Evolutionary conservation across 164 flowering plant genomes (phyloP), one percentile per base, ranked within the genome.

Genomic region (Chimonanthus salicifolius): DNA sequence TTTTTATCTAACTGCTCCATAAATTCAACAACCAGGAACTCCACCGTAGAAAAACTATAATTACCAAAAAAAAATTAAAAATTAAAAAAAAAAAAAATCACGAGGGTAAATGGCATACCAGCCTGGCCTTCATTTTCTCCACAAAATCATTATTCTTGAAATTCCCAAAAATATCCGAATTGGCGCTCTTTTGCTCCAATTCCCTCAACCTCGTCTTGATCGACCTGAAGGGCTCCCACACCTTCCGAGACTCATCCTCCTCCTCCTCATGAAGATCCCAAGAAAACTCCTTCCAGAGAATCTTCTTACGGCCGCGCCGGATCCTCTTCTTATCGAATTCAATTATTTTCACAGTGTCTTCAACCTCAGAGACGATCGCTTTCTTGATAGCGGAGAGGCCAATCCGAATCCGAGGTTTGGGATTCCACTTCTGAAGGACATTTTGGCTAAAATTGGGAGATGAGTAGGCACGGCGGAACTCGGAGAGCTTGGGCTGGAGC

Each of bases 61-160:
- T 33, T 1, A 33, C 33, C 33, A 33, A 33, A 33, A 33, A n/a
- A n/a, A n/a, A n/a, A n/a, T n/a, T n/a, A n/a, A n/a, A n/a, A n/a
- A n/a, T n/a, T n/a, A n/a, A n/a, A n/a, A n/a, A n/a, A n/a, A n/a
- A 33, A 33, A 33, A 33, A 33, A 33, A 33, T 33, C 33, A 33
- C 33, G 33, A 33, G 33, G 33, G 33, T 33, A 33, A 33, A 33
- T 33, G 33, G 33, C 91, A 71, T 88, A 95, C 99, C 96, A 88
- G 76, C 68, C 97, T 86, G 1, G 92, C 80, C 78, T 92, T 93
- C 10, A 93, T 72, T 80, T 91, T 92, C 88, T 88, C 98, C 74
- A 94, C 82, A 54, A 94, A 85, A 80, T 91, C 98, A 68, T 77
- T 87, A 43, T 82, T 89, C 86, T 84, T 91, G 63, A 90, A 78